Evolutionary conservation across 495 filamentous ascomycete genomes (phyloP).

Genomic region (Xylaria intraflava): DNA sequence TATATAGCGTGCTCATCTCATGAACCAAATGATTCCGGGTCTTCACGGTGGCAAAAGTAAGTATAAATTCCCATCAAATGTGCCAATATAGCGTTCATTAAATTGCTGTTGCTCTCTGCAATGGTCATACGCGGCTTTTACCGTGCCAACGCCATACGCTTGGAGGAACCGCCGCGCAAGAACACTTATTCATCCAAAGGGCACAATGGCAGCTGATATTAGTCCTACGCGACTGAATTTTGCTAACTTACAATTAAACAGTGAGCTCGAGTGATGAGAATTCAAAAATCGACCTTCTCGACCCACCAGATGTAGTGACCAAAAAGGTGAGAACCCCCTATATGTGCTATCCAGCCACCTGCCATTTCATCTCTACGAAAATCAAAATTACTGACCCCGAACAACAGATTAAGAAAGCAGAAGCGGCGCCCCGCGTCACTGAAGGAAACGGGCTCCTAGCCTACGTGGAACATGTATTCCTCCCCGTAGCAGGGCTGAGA

Average conservation of each 20-base stretch:
- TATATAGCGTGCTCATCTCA: constrained; percentile 66
- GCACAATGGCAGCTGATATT: neutral
- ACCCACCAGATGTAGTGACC: constrained; percentile 59
- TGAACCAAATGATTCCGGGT: constrained; percentile 88
- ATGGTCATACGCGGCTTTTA: no score
- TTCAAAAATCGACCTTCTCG: constrained; percentile 88
- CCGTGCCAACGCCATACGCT: no score
- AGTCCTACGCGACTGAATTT: neutral
- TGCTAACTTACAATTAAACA: neutral
- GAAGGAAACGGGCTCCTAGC: constrained; percentile 81
- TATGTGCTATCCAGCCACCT: neutral
- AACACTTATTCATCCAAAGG: neutral
- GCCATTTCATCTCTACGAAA: neutral
- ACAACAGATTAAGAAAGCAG: constrained; percentile 63
- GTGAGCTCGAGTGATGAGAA: constrained; percentile 53
- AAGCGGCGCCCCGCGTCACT: constrained; percentile 63
- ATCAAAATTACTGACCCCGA: neutral
- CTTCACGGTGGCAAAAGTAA: constrained; percentile 71
- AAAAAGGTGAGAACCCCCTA: constrained; percentile 47
- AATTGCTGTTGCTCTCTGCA: neutral
- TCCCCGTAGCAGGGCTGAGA: constrained; percentile 58
- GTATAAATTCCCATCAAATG: constrained; percentile 19
- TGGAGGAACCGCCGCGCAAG: neutral
- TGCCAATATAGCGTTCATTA: no score
- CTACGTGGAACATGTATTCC: constrained; percentile 76